These are phyloP conservation scores for Solioccasus polychromus DNA, from an alignment of 768 basidiomycete species.

Conservation along the genomic window DNA sequence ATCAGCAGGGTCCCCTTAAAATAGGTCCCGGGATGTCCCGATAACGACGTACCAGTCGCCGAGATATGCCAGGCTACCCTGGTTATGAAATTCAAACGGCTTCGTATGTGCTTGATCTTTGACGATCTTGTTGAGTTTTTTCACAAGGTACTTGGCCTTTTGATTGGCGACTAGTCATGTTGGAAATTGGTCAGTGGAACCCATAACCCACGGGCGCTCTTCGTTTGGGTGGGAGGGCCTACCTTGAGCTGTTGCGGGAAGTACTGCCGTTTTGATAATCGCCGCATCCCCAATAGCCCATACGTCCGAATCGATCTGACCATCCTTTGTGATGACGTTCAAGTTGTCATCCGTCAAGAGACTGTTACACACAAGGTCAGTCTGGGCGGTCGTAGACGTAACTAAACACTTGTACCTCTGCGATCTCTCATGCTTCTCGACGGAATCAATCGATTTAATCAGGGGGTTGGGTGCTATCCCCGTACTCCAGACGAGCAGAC, in stretches of 20 bases:
- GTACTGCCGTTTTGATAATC: constrained; percentile 48
- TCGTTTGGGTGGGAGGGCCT: constrained; percentile 15
- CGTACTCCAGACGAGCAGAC: constrained; percentile 85
- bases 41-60: constrained; percentile 58
- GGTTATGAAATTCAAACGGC: constrained; percentile 69
- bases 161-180: constrained; percentile 63
- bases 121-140: constrained; percentile 62
- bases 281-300: constrained; percentile 84
- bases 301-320: constrained; percentile 59
- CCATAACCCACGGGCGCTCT: constrained; percentile 19
- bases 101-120: constrained; percentile 44
- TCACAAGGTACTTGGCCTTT: constrained; percentile 65
- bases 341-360: constrained; percentile 55
- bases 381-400: constrained; percentile 30
- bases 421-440: constrained; percentile 60
- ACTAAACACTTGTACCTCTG: constrained; percentile 37
- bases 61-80: constrained; percentile 77
- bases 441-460: constrained; percentile 54
- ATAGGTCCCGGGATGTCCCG: not conserved
- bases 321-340: constrained; percentile 56
- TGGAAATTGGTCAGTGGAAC: constrained; percentile 11
- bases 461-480: constrained; percentile 83
- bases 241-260: constrained; percentile 89
- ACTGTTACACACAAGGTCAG: constrained; percentile 16
- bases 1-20: constrained; percentile 1